Conservation (phyloP, 768 basidiomycete species). For the Macrolepiota fuliginosa region DNA sequence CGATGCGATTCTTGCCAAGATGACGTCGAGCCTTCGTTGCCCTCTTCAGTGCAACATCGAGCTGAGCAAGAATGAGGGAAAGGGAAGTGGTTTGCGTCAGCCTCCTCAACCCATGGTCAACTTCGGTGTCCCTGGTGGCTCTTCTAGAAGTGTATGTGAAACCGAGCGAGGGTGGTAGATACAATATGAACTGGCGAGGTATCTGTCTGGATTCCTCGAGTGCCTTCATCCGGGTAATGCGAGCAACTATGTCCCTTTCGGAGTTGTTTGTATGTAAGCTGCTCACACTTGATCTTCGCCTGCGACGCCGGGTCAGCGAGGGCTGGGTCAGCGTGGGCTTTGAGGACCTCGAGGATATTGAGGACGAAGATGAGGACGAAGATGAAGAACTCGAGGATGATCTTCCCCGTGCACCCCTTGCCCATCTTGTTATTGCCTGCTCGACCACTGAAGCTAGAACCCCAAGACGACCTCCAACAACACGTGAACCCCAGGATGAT, state of each 20-base stretch:
- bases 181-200: slow-evolving; percentile 65
- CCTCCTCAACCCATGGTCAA: slow-evolving; percentile 12
- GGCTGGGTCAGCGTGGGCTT: slow-evolving; percentile 38
- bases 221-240: slow-evolving; percentile 57
- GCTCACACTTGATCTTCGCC: slow-evolving; percentile 45
- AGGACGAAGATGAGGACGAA: slow-evolving; percentile 38
- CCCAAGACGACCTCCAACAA: slow-evolving; percentile 41
- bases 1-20: not conserved
- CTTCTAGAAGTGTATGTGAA: slow-evolving; percentile 1
- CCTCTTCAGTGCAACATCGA: slow-evolving; percentile 47
- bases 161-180: slow-evolving; percentile 43
- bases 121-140: not conserved
- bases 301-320: slow-evolving; percentile 40
- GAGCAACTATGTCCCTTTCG: slow-evolving; percentile 59
- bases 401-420: slow-evolving; percentile 41
- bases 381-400: slow-evolving; percentile 38
- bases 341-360: slow-evolving; percentile 42
- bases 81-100: slow-evolving; percentile 46
- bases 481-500: slow-evolving; percentile 36
- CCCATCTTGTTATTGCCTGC: slow-evolving; percentile 71
- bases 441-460: slow-evolving; percentile 64
- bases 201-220: slow-evolving; percentile 57
- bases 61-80: slow-evolving; percentile 42
- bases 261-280: slow-evolving; percentile 53
- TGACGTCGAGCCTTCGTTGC: slow-evolving; percentile 20